phyloP scores from a whole-genome alignment of 306 rosid species.

The Castanopsis chinensis region DNA sequence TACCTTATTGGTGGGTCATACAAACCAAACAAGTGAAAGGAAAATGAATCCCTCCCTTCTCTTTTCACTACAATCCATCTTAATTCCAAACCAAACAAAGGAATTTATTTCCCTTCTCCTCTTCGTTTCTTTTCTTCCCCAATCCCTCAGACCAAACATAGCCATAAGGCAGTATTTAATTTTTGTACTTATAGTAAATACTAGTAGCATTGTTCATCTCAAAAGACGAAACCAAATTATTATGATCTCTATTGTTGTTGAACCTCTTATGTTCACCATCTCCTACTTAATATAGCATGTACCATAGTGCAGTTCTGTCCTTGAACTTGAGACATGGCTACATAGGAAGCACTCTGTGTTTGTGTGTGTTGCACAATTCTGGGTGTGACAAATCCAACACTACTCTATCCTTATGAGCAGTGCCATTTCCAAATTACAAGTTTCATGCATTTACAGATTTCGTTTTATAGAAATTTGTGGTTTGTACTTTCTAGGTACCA shows the following conservation, averaged over 20 bases:
- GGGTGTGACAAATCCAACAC: not conserved
- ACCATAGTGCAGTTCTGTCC: too few relatives aligned
- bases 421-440: not conserved
- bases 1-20: too few relatives aligned
- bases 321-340: not conserved
- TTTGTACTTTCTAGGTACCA: not conserved
- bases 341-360: not conserved
- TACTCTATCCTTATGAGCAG: not conserved
- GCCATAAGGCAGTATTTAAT: too few relatives aligned
- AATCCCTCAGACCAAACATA: too few relatives aligned
- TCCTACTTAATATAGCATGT: not conserved
- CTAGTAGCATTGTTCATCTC: not conserved
- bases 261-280: not conserved
- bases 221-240: not conserved
- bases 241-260: not conserved
- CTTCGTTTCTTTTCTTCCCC: too few relatives aligned
- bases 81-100: too few relatives aligned
- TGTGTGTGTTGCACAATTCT: not conserved
- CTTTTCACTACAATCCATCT: too few relatives aligned
- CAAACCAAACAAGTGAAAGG: too few relatives aligned
- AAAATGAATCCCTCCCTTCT: too few relatives aligned
- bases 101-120: too few relatives aligned
- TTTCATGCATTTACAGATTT: not conserved
- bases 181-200: too few relatives aligned
- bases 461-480: not conserved